Evolutionary conservation across 805 yeast species (phyloP).

Genomic region (Candida cerambycidarum): DNA sequence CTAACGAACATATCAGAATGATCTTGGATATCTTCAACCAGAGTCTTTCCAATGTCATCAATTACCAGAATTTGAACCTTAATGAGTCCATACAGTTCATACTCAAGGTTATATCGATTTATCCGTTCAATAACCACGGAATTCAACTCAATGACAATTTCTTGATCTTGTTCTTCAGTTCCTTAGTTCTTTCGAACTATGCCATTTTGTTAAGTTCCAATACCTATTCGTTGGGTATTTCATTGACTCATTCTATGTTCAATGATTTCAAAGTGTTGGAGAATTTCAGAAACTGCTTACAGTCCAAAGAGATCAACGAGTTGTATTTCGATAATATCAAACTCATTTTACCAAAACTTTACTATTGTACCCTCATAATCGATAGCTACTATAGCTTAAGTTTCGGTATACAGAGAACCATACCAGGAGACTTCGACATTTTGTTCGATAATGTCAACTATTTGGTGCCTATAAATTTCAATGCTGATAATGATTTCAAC

Average conservation of each 20-base stretch:
- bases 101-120: conserved; percentile 32
- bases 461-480: conserved; percentile 18
- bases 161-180: conserved; percentile 27
- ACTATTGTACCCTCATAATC: conserved; percentile 44
- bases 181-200: conserved; percentile 48
- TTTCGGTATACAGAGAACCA: conserved; percentile 30
- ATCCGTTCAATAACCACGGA: conserved; percentile 30
- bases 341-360: conserved; percentile 43
- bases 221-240: conserved; percentile 56
- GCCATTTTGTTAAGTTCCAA: conserved; percentile 59
- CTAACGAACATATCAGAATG: conserved; percentile 25
- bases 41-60: conserved; percentile 39
- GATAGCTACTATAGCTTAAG: conserved; percentile 33
- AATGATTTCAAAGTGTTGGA: conserved; percentile 57
- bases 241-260: conserved; percentile 51
- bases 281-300: conserved; percentile 38
- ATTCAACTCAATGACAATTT: conserved; percentile 25
- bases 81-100: conserved; percentile 35
- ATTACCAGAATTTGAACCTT: conserved; percentile 32
- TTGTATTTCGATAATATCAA: conserved; percentile 24
- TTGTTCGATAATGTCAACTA: conserved; percentile 15
- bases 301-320: conserved; percentile 15
- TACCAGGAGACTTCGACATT: conserved; percentile 6
- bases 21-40: conserved; percentile 43
- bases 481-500: conserved; percentile 4